phyloP scores from a whole-genome alignment of 2,329 filamentous ascomycete genomes.

The Calonectria pseudoreteaudii region DNA sequence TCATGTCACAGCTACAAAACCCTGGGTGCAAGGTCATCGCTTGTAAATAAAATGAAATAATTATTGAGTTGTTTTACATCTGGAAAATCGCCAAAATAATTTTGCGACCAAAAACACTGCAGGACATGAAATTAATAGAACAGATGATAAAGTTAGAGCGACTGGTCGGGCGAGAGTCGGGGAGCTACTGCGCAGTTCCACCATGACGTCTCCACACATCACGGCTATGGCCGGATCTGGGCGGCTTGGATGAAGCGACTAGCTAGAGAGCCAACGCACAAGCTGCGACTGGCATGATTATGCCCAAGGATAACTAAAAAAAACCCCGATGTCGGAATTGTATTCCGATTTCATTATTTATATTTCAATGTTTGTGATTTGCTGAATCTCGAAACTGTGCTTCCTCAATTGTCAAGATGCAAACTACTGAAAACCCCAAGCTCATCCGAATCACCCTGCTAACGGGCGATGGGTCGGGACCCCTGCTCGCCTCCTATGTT shows the following conservation, averaged over 20 bases:
- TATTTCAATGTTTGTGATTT: slow-evolving; percentile 1
- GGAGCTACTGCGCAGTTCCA: no score
- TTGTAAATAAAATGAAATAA: no score
- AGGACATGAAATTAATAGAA: no score
- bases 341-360: background rate
- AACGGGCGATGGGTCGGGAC: background rate
- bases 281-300: background rate
- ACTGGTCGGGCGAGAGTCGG: no score
- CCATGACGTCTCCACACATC: background rate
- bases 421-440: background rate
- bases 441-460: background rate
- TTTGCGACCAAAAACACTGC: no score
- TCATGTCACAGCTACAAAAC: no score
- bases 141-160: no score
- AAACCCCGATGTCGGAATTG: background rate
- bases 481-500: background rate
- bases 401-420: background rate
- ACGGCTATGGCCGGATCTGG: background rate
- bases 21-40: no score
- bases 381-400: background rate
- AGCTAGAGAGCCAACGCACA: background rate
- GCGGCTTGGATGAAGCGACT: background rate
- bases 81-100: no score
- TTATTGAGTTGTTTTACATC: no score
- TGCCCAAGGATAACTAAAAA: background rate